Evolutionary conservation across 2,329 filamentous ascomycete species (phyloP).

Genomic region (Talaromyces verruculosus): DNA sequence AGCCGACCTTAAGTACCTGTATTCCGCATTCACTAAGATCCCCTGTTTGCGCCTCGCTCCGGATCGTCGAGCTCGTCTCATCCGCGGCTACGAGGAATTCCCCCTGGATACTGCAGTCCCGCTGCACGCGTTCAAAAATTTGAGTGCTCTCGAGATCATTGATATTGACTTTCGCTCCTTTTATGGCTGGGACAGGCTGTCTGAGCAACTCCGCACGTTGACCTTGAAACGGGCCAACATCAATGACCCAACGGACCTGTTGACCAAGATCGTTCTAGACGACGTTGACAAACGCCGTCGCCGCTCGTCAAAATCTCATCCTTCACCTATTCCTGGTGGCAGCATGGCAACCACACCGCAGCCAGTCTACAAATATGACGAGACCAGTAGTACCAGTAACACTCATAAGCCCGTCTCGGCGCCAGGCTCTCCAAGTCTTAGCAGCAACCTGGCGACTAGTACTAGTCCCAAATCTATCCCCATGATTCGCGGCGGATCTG

Average conservation of each 20-base stretch:
- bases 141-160: conserved; percentile 89
- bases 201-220: conserved; percentile 86
- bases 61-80: conserved; percentile 88
- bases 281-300: conserved; percentile 91
- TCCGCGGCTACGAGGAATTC: conserved; percentile 93
- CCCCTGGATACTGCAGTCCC: conserved; percentile 97
- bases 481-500: conserved; percentile 58
- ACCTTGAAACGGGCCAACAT: conserved; percentile 84
- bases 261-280: conserved; percentile 91
- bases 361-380: conserved; percentile 61
- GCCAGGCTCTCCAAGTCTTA: conserved; percentile 62
- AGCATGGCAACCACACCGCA: conserved; percentile 56
- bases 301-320: conserved; percentile 80
- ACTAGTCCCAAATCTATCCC: conserved; percentile 50
- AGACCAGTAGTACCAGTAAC: conserved; percentile 42
- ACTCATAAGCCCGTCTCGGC: conserved; percentile 60
- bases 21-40: conserved; percentile 98
- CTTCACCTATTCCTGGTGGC: conserved; percentile 74
- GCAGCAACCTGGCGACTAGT: conserved; percentile 49
- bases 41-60: conserved; percentile 85
- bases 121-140: conserved; percentile 94
- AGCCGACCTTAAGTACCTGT: conserved; percentile 90
- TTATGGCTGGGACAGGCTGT: conserved; percentile 92
- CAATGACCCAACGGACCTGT: conserved; percentile 84
- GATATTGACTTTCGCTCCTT: conserved; percentile 97